Percentiles rank a stretch among this genome's conserved stretches.
phyloP scores from a whole-genome alignment of 2,329 filamentous ascomycete genomes.

The Alternaria solani region DNA sequence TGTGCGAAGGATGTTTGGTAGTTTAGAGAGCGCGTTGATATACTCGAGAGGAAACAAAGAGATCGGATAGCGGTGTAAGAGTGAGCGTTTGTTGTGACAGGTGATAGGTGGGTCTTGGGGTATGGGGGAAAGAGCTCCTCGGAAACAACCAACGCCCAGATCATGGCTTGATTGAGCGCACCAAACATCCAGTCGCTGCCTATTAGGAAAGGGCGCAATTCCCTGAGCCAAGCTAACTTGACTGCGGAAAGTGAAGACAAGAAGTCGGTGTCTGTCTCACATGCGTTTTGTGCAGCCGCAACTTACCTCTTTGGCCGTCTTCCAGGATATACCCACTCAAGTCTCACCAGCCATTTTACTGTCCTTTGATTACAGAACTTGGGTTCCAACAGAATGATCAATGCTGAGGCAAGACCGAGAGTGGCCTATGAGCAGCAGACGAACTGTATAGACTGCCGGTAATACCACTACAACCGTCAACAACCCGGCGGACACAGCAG shows the following conservation, averaged over 20 bases:
- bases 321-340: no score
- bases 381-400: neutral
- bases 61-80: neutral
- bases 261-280: no score
- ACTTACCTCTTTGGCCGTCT: no score
- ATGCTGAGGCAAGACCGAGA: neutral
- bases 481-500: neutral
- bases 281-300: no score
- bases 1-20: neutral
- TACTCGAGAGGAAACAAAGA: neutral
- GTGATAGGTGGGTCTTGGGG: neutral
- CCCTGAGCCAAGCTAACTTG: neutral
- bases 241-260: neutral
- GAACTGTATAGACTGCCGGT: slow-evolving; percentile 1
- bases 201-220: neutral
- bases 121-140: neutral
- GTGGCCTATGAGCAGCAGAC: neutral
- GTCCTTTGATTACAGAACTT: neutral
- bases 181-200: neutral
- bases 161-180: neutral
- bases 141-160: neutral
- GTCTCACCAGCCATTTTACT: neutral
- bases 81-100: neutral
- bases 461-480: neutral
- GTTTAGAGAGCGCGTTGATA: neutral